A percentile compares a stretch with the other conserved stretches of the same genome.
These are phyloP conservation scores for Agaricus sinodeliciosus DNA, from an alignment of 768 basidiomycete genomes.

Conservation along the genomic window DNA sequence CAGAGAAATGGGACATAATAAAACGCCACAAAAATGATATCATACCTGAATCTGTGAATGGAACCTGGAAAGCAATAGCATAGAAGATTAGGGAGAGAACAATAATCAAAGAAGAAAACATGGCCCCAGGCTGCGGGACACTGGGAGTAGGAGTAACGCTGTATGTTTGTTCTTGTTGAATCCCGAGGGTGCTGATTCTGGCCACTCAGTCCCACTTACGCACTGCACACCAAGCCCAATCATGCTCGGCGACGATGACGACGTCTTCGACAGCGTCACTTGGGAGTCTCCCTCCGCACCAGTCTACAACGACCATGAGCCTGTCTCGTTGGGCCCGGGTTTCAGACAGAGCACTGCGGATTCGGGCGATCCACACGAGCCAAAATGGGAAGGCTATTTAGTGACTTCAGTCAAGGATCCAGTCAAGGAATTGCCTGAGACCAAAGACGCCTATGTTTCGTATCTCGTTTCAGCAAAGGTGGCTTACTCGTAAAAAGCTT, in stretches of 20 bases:
- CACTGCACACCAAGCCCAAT: constrained; percentile 9
- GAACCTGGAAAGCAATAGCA: constrained; percentile 50
- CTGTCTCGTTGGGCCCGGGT: constrained; percentile 54
- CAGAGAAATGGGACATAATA: constrained; percentile 7
- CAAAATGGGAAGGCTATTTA: constrained; percentile 89
- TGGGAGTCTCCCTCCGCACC: constrained; percentile 75
- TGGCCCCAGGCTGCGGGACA: constrained; percentile 15
- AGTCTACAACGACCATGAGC: constrained; percentile 37
- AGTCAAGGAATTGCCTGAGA: constrained; percentile 92
- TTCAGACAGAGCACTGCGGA: constrained; percentile 78
- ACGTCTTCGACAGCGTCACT: constrained; percentile 87
- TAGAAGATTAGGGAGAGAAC: constrained; percentile 25
- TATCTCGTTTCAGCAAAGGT: constrained; percentile 90
- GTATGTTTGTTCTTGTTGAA: constrained; percentile 31
- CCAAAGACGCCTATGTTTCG: constrained; percentile 95
- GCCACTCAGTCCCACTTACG: constrained; percentile 6
- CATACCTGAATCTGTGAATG: constrained; percentile 57
- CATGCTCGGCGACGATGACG: constrained; percentile 85
- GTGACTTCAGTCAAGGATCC: constrained; percentile 84
- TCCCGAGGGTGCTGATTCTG: constrained; percentile 14
- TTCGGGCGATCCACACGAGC: constrained; percentile 72
- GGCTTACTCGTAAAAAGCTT: not conserved
- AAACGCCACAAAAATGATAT: not conserved
- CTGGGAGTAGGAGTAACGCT: constrained; percentile 19
- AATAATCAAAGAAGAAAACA: constrained; percentile 15